phyloP scores from a whole-genome alignment of 345 rosid species.

The Moricandia arvensis region DNA sequence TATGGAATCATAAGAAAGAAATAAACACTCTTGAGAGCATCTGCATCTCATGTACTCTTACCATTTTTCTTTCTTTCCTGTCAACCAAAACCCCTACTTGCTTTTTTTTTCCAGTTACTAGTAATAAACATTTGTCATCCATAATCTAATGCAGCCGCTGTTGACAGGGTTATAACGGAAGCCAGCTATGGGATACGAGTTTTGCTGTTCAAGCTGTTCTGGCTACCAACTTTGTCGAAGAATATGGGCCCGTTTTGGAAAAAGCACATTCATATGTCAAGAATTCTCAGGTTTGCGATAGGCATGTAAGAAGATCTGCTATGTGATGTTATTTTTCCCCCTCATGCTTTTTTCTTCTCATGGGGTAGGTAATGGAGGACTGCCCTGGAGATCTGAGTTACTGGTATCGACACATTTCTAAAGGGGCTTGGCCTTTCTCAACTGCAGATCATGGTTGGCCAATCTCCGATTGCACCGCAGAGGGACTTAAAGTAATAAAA shows the following conservation, averaged over 20 bases:
- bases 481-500: constrained; percentile 77
- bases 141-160: constrained; percentile 31
- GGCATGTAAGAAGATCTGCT: constrained; percentile 14
- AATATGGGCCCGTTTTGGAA: constrained; percentile 61
- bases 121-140: constrained; percentile 21
- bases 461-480: constrained; percentile 92
- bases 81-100: not conserved
- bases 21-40: constrained; percentile 9
- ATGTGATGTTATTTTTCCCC: not conserved
- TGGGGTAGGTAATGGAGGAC: constrained; percentile 68
- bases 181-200: constrained; percentile 94
- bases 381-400: constrained; percentile 76
- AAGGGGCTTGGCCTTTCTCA: constrained; percentile 99
- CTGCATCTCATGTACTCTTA: constrained; percentile 1
- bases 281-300: constrained; percentile 65
- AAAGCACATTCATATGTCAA: constrained; percentile 67
- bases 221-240: constrained; percentile 67
- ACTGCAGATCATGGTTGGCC: constrained; percentile 99
- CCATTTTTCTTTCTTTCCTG: constrained; percentile 1
- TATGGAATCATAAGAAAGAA: constrained; percentile 2
- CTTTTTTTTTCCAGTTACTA: not conserved
- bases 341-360: constrained; percentile 7
- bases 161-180: constrained; percentile 94
- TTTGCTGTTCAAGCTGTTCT: constrained; percentile 85
- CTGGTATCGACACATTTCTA: constrained; percentile 97